Evolutionary conservation across 192 early-diverging fungal genomes (phyloP), one percentile per base, ranked within the genome.

Genomic region (Backusella psychrophila): DNA sequence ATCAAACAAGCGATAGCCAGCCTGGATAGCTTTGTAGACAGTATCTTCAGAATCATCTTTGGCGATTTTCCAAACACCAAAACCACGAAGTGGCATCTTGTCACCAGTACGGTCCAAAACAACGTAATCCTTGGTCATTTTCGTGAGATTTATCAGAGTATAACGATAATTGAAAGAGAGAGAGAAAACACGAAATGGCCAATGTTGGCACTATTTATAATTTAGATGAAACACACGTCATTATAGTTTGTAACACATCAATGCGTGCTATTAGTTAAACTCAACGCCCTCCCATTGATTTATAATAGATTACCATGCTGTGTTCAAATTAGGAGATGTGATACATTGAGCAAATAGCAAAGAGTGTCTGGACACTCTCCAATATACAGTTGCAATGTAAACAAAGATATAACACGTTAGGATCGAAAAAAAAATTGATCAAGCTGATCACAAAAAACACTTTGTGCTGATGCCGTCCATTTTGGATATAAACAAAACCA

Each of bases 61-160:
- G 59, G 81, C 56, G 35, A 89, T 84, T 75, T 87, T 82, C 88
- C 86, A 87, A 38, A 81, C 82, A 53, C 88, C 88, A 42, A 87
- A 82, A 38, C 88, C 88, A 66, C 87, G 78, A 34, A 87, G 39
- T 11, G 86, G 88, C 88, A 89, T 89, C 74, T 84, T 85, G 46
- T 83, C 69, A 29, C 83, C 83, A 75, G 85, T 83, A 17, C 72
- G 71, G 26, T 83, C 83, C 23, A 89, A 78, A 26, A 56, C 71
- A 73, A 78, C 19, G 29, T 73, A 71, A 53, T 73, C 53, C 17
- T 23, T 26, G 26, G 70, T 49, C 70, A 71, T 49, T 49, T 49
- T 19, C n/a, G 46, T 49, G 46, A 6, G 46, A 49, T n/a, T 49
- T 49, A 49, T 49, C 6, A 49, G 15, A 17, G n/a, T 19, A 44